These are phyloP conservation scores for Zopfochytrium polystomum DNA, from an alignment of 371 early-diverging fungal species.

Conservation along the genomic window DNA sequence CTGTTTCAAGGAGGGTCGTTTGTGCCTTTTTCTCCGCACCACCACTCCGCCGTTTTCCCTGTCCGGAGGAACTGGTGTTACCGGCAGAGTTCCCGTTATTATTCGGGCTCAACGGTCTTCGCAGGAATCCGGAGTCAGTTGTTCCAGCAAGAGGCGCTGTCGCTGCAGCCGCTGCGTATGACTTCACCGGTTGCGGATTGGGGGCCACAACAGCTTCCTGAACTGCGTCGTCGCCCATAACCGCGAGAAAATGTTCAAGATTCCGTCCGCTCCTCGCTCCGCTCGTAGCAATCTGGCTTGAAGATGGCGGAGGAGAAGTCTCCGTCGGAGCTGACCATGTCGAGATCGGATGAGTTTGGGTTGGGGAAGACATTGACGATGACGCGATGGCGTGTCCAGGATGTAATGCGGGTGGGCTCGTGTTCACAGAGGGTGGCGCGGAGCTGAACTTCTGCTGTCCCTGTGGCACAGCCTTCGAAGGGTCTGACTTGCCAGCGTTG, in stretches of 20 bases:
- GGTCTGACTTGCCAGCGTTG: background rate
- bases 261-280: background rate
- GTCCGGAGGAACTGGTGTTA: no score
- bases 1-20: background rate
- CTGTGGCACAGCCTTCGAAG: background rate
- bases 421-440: background rate
- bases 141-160: background rate
- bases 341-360: no score
- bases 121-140: no score
- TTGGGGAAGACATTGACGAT: background rate
- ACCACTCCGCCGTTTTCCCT: no score
- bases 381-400: background rate
- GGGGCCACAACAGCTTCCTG: constrained; percentile 1
- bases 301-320: background rate
- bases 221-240: background rate
- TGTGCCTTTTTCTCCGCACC: no score
- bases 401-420: no score
- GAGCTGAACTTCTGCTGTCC: background rate
- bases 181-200: background rate
- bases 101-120: no score
- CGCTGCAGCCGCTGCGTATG: background rate
- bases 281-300: background rate
- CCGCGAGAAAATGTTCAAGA: background rate
- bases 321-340: background rate
- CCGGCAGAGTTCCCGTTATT: no score